phyloP scores from a whole-genome alignment of 2,329 filamentous ascomycete species.

The Aspergillus nomiae region DNA sequence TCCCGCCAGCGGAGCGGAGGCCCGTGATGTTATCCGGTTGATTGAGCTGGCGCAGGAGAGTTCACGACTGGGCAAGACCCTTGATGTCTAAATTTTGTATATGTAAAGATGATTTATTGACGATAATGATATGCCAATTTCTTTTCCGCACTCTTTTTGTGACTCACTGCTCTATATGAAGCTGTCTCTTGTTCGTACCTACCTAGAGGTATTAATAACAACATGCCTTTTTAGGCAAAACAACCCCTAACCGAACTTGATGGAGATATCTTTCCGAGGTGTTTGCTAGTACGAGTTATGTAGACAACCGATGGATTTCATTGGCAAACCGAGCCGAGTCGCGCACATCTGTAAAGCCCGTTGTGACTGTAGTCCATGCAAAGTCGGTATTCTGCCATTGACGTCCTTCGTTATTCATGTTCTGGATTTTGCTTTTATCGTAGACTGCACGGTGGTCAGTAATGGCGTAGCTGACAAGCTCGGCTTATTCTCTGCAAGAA shows the following conservation, averaged over 20 bases:
- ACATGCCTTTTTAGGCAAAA: too few relatives aligned
- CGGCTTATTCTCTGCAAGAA: not conserved
- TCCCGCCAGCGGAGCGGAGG: constrained; percentile 57
- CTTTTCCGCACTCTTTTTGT: not conserved
- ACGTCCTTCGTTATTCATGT: not conserved
- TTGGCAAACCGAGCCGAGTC: not conserved
- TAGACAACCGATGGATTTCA: not conserved
- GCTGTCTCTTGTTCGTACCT: not conserved
- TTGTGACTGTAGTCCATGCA: too few relatives aligned
- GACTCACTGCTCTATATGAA: not conserved
- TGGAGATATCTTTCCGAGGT: not conserved
- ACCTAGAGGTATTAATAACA: too few relatives aligned
- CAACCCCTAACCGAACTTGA: too few relatives aligned
- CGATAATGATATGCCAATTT: not conserved
- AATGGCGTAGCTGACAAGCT: not conserved
- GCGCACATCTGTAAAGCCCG: not conserved
- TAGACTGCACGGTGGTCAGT: not conserved
- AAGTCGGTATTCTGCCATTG: too few relatives aligned
- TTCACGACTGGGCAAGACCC: constrained; percentile 53
- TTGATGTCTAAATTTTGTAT: constrained; percentile 34
- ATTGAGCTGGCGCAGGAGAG: constrained; percentile 60
- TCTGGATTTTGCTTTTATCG: not conserved
- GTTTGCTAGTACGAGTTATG: not conserved
- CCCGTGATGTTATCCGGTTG: constrained; percentile 56
- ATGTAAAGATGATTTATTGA: not conserved